phyloP scores from a whole-genome alignment of 805 yeast genomes.

The Sugiyamaella marilandica region DNA sequence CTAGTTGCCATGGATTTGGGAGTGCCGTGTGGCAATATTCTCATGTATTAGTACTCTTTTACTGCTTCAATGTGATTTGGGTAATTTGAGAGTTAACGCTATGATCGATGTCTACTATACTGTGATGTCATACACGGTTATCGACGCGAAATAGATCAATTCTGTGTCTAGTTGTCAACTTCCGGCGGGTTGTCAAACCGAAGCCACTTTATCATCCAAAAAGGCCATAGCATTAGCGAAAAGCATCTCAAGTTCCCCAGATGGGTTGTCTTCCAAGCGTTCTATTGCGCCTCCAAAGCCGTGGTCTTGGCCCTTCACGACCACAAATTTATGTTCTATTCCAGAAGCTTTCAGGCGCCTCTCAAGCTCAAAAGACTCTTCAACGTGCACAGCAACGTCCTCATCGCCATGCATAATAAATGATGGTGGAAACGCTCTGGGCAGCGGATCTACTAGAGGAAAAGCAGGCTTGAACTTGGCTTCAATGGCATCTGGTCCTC shows the following conservation, averaged over 20 bases:
- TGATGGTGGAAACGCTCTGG: not conserved
- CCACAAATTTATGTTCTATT: not conserved
- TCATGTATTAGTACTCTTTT: too few species aligned
- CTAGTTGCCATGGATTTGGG: too few species aligned
- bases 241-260: not conserved
- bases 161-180: too few species aligned
- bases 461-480: not conserved
- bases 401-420: conserved; percentile 1
- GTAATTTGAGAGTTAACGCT: too few species aligned
- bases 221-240: not conserved
- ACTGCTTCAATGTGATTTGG: too few species aligned
- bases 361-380: not conserved
- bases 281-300: not conserved
- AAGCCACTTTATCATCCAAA: not conserved
- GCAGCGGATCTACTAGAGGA: not conserved
- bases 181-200: too few species aligned
- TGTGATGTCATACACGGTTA: too few species aligned
- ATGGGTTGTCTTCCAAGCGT: not conserved
- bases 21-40: too few species aligned
- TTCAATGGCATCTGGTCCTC: not conserved
- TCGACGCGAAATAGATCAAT: too few species aligned
- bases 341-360: not conserved
- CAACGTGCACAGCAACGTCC: conserved; percentile 5
- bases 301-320: not conserved
- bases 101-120: too few species aligned